Evolutionary conservation across 257 asterid genomes (phyloP), one percentile per base, ranked within the genome.

Genomic region (Jacaranda mimosifolia): DNA sequence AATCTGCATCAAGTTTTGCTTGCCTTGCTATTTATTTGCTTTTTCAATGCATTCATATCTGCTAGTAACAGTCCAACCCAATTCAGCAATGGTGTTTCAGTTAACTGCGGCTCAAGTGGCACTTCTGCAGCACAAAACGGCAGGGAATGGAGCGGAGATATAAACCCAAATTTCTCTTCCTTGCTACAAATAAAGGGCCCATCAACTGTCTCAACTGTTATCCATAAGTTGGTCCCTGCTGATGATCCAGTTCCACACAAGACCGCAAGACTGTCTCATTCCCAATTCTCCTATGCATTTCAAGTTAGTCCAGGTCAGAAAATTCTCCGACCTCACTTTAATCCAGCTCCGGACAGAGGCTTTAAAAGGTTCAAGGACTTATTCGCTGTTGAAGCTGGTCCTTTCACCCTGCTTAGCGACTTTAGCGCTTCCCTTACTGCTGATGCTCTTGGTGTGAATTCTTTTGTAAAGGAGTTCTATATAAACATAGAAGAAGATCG

Each of bases 101-200:
- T 87, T 53, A 73, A 81, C 46, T 79, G 88, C 57, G 85, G 88
- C 53, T 75, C 79, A 51, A 62, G 76, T 19, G 62, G 76, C 48
- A 26, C 62, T 66, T 70, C 63, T 73, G 67, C 76, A 63, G 87
- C 86, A n/a, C 14, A 17, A 10, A 57, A 76, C 46, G 84, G 86
- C 12, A 78, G 79, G 69, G 15, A 77, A 72, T 82, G 83, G 87
- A 62, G 51, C 55, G 85, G 82, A 71, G 86, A 86, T 77, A 8
- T 52, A 17, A 63, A 26, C 9, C 60, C 70, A 7, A 60, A 63
- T 15, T 21, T 43, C 0, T 59, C 69, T 73, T 45, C 59, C 43
- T 58, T 58, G 19, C 17, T 71, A 11, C 75, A 59, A 12, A 57
- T 84, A 66, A 78, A 60, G 10, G 89, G 91, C 42, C 80, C 85